A percentile compares a stretch with the other conserved stretches of the same genome.
phyloP scores from a whole-genome alignment of 2,329 filamentous ascomycete genomes.

The Penicillium sclerotiorum region DNA sequence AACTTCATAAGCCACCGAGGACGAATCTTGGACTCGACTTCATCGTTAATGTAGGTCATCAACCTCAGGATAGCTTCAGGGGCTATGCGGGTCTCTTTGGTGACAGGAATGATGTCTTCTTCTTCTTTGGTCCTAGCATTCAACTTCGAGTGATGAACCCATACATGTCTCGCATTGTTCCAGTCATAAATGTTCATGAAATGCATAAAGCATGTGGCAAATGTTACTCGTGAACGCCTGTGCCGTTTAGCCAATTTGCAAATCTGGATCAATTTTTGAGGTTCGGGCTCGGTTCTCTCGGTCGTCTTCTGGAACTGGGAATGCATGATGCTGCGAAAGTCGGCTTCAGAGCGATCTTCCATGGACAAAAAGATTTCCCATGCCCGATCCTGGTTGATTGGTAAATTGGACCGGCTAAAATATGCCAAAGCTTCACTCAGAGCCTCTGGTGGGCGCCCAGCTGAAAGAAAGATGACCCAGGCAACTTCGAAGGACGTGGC shows the following conservation, averaged over 20 bases:
- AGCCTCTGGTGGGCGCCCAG: slow-evolving; percentile 30
- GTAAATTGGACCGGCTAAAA: slow-evolving; percentile 41
- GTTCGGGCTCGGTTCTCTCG: no score
- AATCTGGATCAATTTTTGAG: slow-evolving; percentile 43
- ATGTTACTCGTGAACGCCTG: slow-evolving; percentile 26
- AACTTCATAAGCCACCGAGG: slow-evolving; percentile 19
- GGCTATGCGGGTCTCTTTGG: slow-evolving; percentile 19
- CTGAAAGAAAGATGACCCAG: slow-evolving; percentile 45
- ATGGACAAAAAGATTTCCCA: slow-evolving; percentile 49
- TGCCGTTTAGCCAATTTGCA: slow-evolving; percentile 43
- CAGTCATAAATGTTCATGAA: slow-evolving; percentile 37
- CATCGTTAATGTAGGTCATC: slow-evolving; percentile 1
- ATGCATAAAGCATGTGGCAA: slow-evolving; percentile 35
- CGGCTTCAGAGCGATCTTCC: slow-evolving; percentile 40
- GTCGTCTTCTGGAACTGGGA: slow-evolving; percentile 47
- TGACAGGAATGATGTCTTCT: slow-evolving; percentile 15
- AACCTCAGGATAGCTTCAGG: slow-evolving; percentile 26
- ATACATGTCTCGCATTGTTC: slow-evolving; percentile 34
- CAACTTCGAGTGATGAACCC: slow-evolving; percentile 21
- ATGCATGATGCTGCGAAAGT: slow-evolving; percentile 50
- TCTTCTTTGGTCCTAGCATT: slow-evolving; percentile 2
- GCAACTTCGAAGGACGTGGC: slow-evolving; percentile 40
- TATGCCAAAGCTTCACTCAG: slow-evolving; percentile 38
- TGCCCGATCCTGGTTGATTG: slow-evolving; percentile 45
- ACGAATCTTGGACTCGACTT: no score